A percentile compares a stretch with the other conserved stretches of the same genome.
Conservation (phyloP, 2,329 filamentous ascomycete genomes). For the Parastagonospora avenae region DNA sequence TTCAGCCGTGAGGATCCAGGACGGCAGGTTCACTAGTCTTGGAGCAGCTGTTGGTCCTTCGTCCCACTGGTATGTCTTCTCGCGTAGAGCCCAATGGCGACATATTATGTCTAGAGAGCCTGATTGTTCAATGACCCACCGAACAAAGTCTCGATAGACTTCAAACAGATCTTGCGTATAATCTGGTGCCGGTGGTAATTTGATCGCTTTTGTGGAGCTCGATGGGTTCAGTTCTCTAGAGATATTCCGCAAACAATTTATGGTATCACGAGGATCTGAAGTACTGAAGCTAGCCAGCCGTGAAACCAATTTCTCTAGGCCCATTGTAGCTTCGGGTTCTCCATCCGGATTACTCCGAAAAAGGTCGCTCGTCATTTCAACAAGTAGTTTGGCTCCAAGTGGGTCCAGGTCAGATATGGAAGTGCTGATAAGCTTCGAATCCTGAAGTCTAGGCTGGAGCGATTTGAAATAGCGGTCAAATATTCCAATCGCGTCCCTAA, state of each 20-base stretch:
- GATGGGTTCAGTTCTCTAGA: slow-evolving; percentile 1
- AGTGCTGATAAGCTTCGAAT: not conserved
- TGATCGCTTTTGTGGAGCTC: too few relatives aligned
- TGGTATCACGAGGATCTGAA: slow-evolving; percentile 28
- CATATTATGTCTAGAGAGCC: slow-evolving; percentile 14
- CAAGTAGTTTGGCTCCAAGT: slow-evolving; percentile 14
- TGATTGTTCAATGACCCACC: slow-evolving; percentile 7
- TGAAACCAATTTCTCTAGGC: slow-evolving; percentile 24
- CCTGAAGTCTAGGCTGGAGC: not conserved
- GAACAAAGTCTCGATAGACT: slow-evolving; percentile 9
- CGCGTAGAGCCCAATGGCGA: slow-evolving; percentile 10
- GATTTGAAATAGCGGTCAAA: slow-evolving; percentile 11
- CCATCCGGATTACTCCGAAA: slow-evolving; percentile 8
- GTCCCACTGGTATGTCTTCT: not conserved
- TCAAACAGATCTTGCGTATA: slow-evolving; percentile 10
- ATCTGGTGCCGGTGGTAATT: slow-evolving; percentile 5
- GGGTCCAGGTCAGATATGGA: not conserved
- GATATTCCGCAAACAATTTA: slow-evolving; percentile 25
- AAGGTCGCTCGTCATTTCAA: slow-evolving; percentile 16
- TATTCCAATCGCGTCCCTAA: slow-evolving; percentile 23
- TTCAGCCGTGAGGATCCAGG: slow-evolving; percentile 8
- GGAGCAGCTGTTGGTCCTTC: not conserved
- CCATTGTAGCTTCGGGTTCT: slow-evolving; percentile 2
- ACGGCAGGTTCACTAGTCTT: slow-evolving; percentile 3
- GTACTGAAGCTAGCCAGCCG: slow-evolving; percentile 19